Conservation (phyloP, 2,329 filamentous ascomycete species). For the Apiospora phragmitis region DNA sequence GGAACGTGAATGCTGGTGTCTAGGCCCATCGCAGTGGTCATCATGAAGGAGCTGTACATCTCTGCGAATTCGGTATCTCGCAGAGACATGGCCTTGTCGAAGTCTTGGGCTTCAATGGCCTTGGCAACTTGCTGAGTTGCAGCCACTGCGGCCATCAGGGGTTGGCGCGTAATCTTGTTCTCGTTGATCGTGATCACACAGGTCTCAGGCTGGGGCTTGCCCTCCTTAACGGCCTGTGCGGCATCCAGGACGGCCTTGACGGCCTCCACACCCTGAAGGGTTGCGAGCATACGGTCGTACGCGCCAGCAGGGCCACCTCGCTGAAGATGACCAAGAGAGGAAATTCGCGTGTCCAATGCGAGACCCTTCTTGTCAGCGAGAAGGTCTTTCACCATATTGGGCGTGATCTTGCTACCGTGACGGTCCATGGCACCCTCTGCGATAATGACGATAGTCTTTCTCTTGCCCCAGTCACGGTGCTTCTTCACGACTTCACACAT, state of each 20-base stretch:
- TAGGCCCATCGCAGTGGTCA: constrained; percentile 82
- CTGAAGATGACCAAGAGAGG: constrained; percentile 95
- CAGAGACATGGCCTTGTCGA: constrained; percentile 81
- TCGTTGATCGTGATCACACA: constrained; percentile 96
- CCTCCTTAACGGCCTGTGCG: constrained; percentile 86
- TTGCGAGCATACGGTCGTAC: constrained; percentile 91
- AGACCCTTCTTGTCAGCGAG: constrained; percentile 77
- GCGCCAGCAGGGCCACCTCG: constrained; percentile 89
- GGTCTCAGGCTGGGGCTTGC: constrained; percentile 84
- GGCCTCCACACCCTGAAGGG: constrained; percentile 90
- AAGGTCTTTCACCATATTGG: constrained; percentile 80
- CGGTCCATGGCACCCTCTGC: constrained; percentile 91
- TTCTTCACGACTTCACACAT: constrained; percentile 76
- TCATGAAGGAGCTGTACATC: constrained; percentile 86
- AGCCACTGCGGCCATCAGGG: constrained; percentile 83
- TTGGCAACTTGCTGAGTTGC: constrained; percentile 82
- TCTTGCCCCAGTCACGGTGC: constrained; percentile 87
- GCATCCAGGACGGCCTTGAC: constrained; percentile 92
- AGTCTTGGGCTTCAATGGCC: constrained; percentile 83
- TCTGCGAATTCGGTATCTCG: constrained; percentile 93
- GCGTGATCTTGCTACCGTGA: constrained; percentile 79
- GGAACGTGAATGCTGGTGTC: constrained; percentile 66
- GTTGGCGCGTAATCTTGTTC: constrained; percentile 93
- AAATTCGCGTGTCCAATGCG: constrained; percentile 87
- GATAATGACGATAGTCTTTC: constrained; percentile 97